These are phyloP conservation scores for Puccinellia tenuiflora DNA, from an alignment of 176 grass and related monocot genomes.

Conservation along the genomic window DNA sequence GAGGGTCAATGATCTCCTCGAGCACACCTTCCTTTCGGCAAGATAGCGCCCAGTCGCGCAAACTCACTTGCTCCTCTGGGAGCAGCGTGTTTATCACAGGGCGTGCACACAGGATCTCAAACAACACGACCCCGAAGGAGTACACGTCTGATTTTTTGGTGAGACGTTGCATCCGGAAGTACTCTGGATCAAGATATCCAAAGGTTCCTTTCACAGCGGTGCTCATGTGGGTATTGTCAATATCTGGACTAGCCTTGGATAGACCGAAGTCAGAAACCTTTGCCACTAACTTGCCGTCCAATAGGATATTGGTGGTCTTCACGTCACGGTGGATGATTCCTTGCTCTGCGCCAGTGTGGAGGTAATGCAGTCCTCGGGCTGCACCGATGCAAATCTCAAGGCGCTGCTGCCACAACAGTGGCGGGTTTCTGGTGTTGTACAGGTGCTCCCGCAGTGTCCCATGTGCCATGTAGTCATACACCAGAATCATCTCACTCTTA, in stretches of 20 bases:
- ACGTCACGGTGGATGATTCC: conserved; percentile 21
- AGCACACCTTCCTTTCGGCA: conserved; percentile 15
- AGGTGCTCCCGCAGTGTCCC: too few species aligned
- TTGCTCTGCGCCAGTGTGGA: not conserved
- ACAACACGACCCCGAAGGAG: conserved; percentile 34
- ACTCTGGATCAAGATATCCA: conserved; percentile 41
- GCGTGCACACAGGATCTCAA: conserved; percentile 25
- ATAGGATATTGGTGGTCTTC: conserved; percentile 13
- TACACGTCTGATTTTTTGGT: conserved; percentile 46
- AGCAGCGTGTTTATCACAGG: not conserved
- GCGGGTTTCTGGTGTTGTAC: too few species aligned
- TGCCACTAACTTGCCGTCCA: conserved; percentile 1
- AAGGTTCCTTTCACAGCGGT: conserved; percentile 26
- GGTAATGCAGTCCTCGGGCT: not conserved
- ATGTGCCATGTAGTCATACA: too few species aligned
- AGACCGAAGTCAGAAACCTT: conserved; percentile 36
- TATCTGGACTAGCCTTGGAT: not conserved
- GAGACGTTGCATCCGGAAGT: conserved; percentile 25
- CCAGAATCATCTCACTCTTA: too few species aligned
- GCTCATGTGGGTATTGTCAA: conserved; percentile 33
- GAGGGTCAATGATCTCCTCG: conserved; percentile 4
- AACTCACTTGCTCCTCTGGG: conserved; percentile 1
- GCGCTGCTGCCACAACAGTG: too few species aligned
- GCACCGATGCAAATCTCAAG: too few species aligned
- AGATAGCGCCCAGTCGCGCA: conserved; percentile 21